Conservation (phyloP, 192 early-diverging fungal genomes). For the Coemansia erecta region DNA sequence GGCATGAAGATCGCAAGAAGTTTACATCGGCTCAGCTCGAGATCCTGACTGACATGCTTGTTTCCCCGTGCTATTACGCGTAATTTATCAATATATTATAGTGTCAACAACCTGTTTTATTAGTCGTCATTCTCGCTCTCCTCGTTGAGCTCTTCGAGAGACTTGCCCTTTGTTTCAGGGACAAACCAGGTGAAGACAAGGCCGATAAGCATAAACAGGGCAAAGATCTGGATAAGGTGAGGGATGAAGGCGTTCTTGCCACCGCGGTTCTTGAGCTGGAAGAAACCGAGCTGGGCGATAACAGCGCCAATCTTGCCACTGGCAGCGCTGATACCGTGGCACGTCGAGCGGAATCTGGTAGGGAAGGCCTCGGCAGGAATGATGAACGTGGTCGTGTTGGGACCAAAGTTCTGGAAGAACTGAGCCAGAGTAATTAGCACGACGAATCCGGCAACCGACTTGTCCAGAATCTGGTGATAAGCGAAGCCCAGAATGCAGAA, state of each 20-base stretch:
- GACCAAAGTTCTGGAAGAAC: constrained; percentile 94
- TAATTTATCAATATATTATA: constrained; percentile 29
- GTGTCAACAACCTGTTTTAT: background rate
- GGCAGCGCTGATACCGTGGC: constrained; percentile 77
- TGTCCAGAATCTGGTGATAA: constrained; percentile 61
- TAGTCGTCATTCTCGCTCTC: constrained; percentile 13
- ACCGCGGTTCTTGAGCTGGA: constrained; percentile 65
- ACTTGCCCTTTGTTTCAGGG: constrained; percentile 30
- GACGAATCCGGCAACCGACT: constrained; percentile 57
- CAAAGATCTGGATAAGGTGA: constrained; percentile 65
- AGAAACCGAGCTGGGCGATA: constrained; percentile 66
- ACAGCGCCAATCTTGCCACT: constrained; percentile 75
- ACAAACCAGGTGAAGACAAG: constrained; percentile 33
- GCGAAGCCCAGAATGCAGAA: constrained; percentile 73
- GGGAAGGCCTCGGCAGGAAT: constrained; percentile 78
- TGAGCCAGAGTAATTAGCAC: constrained; percentile 62
- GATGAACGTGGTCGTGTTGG: constrained; percentile 86
- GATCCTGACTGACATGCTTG: constrained; percentile 83
- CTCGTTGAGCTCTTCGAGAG: constrained; percentile 24
- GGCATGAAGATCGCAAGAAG: constrained; percentile 81
- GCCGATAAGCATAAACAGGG: constrained; percentile 68
- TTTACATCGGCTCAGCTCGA: constrained; percentile 79
- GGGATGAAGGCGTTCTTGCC: constrained; percentile 59
- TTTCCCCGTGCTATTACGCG: constrained; percentile 83
- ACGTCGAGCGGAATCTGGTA: constrained; percentile 75